Evolutionary conservation across 148 eudicot genomes (phyloP), one percentile per base, ranked within the genome.

Genomic region (Fagopyrum tataricum): DNA sequence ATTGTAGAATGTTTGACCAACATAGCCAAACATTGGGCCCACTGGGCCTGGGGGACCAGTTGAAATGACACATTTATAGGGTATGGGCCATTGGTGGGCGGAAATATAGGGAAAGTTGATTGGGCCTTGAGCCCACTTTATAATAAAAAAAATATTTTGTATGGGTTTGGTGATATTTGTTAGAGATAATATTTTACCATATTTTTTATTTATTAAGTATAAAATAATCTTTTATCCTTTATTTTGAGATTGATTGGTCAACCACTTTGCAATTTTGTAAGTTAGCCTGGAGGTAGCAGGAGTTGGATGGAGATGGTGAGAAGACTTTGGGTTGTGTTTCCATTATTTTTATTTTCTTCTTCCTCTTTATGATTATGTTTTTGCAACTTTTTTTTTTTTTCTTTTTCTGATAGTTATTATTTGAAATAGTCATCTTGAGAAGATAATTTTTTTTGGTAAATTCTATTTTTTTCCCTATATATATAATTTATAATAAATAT

Each of bases 1-100:
- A 0, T 87, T 43, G 75, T 67, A 71, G 15, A 44, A 42, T 26
- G 61, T 75, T 66, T 79, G 82, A 76, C 76, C 53, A 64, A 64
- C 69, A 21, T 64, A 37, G 69, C 4, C 20, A 64, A 62, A 59
- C 39, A 59, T 23, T 64, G 69, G 69, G 69, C 69, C 69, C 69
- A 64, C 20, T 64, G 69, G 69, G 44, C 69, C 18, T 31, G 69
- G 41, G 1, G 41, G 37, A 66, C 39, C 24, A 42, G 53, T n/a
- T 17, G 53, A 44, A 42, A 46, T 70, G 81, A 72, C 51, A 69
- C 23, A 46, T 68, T 40, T 69, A 23, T 42, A 8, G 75, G 53
- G 41, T 76, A 73, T 58, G 79, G 71, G 73, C 52, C 53, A 41
- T 40, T 5, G 64, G n/a, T 72, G 64, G 64, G 64, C 64, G 39